Conservation (phyloP, 768 basidiomycete genomes). For the Cystobasidium onofrii region DNA sequence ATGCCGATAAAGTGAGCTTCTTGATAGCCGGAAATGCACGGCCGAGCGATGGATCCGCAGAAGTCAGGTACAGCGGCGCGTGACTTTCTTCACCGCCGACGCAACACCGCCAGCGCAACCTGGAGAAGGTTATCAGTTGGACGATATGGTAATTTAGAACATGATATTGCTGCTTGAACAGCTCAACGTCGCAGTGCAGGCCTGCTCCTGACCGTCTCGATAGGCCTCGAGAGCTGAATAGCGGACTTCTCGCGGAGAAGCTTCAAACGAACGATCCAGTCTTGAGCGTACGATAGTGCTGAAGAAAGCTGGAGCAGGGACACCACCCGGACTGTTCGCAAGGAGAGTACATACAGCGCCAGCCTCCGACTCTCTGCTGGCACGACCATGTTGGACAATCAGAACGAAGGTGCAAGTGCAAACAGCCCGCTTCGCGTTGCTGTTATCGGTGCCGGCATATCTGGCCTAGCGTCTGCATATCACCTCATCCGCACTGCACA, state of each 20-base stretch:
- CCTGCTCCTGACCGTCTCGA: background rate
- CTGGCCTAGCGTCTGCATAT: slow-evolving; percentile 6
- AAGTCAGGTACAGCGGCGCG: background rate
- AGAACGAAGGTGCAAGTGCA: background rate
- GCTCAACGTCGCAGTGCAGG: background rate
- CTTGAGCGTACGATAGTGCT: too few species aligned
- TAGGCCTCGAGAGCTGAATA: background rate
- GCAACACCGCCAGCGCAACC: background rate
- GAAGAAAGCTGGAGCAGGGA: too few species aligned
- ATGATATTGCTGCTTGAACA: background rate
- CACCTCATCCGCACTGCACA: slow-evolving; percentile 1
- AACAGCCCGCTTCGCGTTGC: background rate
- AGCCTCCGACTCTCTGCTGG: too few species aligned
- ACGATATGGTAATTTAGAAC: background rate
- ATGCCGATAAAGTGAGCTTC: background rate
- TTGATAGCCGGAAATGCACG: background rate
- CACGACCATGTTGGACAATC: too few species aligned
- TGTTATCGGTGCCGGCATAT: slow-evolving; percentile 21
- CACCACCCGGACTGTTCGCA: too few species aligned
- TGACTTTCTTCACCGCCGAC: background rate
- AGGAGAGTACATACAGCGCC: too few species aligned
- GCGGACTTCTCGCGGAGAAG: background rate
- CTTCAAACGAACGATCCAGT: too few species aligned
- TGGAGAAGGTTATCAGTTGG: too few species aligned
- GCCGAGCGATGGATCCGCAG: background rate